Evolutionary conservation across 352 stramenopile genomes (phyloP), one percentile per base, ranked within the genome.

Genomic region (Blastocystis hominis): DNA sequence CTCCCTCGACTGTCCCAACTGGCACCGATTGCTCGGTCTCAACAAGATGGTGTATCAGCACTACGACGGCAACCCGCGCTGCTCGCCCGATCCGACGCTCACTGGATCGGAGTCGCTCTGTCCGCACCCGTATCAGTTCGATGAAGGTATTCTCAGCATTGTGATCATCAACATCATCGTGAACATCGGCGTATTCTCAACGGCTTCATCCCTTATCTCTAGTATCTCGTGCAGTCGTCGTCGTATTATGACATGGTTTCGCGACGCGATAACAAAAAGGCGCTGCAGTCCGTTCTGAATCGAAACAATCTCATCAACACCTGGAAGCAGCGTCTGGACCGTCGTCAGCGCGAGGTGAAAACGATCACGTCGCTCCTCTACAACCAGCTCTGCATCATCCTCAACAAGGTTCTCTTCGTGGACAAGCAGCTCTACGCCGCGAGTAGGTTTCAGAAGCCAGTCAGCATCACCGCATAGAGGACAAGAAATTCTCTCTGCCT

Each of bases 161-260:
- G 72, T 66, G 17, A 68, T 84, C 50, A 84, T 84, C 50, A 84
- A 84, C 55, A 84, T 84, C 50, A 66, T 84, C 56, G 72, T 84
- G 53, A 84, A 84, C 36, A 84, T 84, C n/a, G 54, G 50, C 10
- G 70, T 80, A 64, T 13, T 10, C 9, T 17, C 3, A 30, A 30
- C 4, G 1, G n/a, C 3, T 2, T 63, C 44, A n/a, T 36, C 13
- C 42, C 17, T 80, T 2, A 80, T 61, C 17, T 15, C 10, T 80
- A 80, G 72, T 84, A 84, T 64, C 72, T 84, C 34, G 1, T 84
- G 6, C 72, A 84, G 50, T 54, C 53, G 7, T 66, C 20, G 15
- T n/a, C 46, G 20, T 44, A 46, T 5, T 84, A 84, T 53, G 56
- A 3, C 17, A 64, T 66, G 17, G 72, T 84, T 4, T 10, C 46